Base-by-base conservation (phyloP, 2,329 filamentous ascomycete species). In the Penicillium polonicum region DNA sequence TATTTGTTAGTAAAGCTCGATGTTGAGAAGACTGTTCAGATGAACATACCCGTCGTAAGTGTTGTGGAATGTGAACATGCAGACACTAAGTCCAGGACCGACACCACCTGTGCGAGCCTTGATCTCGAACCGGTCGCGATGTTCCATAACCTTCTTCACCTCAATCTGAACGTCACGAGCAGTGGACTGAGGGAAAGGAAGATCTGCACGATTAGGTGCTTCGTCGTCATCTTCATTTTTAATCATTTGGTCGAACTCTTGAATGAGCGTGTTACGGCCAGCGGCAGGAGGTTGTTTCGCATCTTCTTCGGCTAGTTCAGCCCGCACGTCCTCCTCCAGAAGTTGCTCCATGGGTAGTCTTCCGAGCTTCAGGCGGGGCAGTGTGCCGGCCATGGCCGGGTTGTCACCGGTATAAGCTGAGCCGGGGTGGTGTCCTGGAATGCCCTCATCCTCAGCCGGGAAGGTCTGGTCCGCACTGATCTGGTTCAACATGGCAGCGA, bases 41-140 rank as follows among this genome's bases (percentile, higher is more conserved):
- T 31, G 19, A 36, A 61, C 85, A 79, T 78, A 92, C 91, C 86
- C 89, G 74, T 96, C 92, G 62, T 92, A 88, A 0, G 91, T 96
- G 74, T 99, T 99, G 79, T 99, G 94, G 70, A 97, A 96, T 0
- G 94, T 99, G 73, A 95, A 97, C 90, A 97, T 97, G 80, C 91
- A 94, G 25, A 95, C 88, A 68, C 92, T 96, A 59, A 97, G 82
- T 27, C 88, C 87, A 54, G 91, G 86, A 15, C 92, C 91, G 50
- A 92, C 84, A 9, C 92, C 93, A 17, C 91, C 90, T 13, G 90
- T 93, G 35, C 89, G 85, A 21, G 88, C 86, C 59, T 96, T 90
- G 57, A 97, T 93, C 70, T 86, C 89, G 73, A 97, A 96, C 19
- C 93, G 85, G 69, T 97, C 93, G 23, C 94, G 87, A 69, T 96